These are phyloP conservation scores for Populus hybrid DNA, from an alignment of 441 rosid genomes.

Conservation along the genomic window DNA sequence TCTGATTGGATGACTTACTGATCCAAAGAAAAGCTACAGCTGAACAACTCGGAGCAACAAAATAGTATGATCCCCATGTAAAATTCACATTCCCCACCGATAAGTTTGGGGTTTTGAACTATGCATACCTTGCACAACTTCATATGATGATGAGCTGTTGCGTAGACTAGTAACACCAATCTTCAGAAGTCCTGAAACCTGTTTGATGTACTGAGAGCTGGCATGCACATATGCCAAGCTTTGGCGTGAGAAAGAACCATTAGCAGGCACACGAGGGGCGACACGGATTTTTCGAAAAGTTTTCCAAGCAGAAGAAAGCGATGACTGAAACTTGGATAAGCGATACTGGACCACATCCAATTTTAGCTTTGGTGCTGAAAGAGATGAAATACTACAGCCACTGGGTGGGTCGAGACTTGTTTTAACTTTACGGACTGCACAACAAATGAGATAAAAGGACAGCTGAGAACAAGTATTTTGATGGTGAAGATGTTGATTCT, in stretches of 20 bases:
- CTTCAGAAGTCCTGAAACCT: no score
- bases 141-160: no score
- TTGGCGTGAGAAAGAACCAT: no score
- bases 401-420: conserved; percentile 74
- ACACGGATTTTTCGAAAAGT: conserved; percentile 62
- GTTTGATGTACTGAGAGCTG: no score
- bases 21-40: not conserved
- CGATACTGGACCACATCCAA: conserved; percentile 48
- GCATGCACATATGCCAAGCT: no score
- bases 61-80: not conserved
- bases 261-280: conserved; percentile 51
- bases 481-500: conserved; percentile 15
- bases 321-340: conserved; percentile 57
- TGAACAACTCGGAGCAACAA: not conserved
- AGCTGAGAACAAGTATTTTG: conserved; percentile 16
- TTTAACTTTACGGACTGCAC: conserved; percentile 84
- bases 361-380: conserved; percentile 54
- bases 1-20: not conserved
- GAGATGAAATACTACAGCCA: conserved; percentile 75
- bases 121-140: no score
- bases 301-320: conserved; percentile 63
- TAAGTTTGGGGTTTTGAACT: conserved; percentile 24
- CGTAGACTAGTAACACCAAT: no score
- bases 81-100: not conserved
- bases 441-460: conserved; percentile 21